A percentile compares a stretch with the other conserved stretches of the same genome.
Conservation (phyloP, 1,139 yeast species). For the Meyerozyma athensensis region DNA sequence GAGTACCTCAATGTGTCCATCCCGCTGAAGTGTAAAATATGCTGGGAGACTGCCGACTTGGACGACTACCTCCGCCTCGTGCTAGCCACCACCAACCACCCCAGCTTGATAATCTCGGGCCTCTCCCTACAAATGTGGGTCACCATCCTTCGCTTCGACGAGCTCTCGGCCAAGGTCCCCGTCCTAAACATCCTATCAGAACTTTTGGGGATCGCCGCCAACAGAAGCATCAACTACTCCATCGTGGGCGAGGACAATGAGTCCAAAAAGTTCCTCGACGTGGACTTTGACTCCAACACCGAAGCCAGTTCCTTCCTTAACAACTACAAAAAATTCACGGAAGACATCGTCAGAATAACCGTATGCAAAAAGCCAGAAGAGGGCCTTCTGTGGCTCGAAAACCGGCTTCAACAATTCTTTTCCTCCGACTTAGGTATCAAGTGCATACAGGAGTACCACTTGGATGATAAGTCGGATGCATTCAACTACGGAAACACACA, state of each 20-base stretch:
- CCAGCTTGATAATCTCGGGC: conserved; percentile 87
- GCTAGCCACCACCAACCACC: conserved; percentile 74
- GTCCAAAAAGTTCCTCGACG: conserved; percentile 61
- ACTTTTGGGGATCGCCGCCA: conserved; percentile 71
- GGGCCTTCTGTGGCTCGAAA: conserved; percentile 78
- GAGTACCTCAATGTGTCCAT: conserved; percentile 56
- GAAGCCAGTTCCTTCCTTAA: conserved; percentile 75
- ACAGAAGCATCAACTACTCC: conserved; percentile 70
- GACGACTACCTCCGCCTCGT: conserved; percentile 68
- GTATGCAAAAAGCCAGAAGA: conserved; percentile 83
- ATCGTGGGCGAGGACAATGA: conserved; percentile 62
- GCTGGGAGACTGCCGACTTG: conserved; percentile 52
- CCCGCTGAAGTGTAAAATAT: conserved; percentile 32
- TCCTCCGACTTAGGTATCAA: conserved; percentile 66
- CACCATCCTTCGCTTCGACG: conserved; percentile 77
- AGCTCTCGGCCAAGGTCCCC: conserved; percentile 49
- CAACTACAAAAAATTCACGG: conserved; percentile 78
- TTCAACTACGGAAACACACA: conserved; percentile 77
- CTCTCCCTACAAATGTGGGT: conserved; percentile 94
- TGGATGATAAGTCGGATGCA: conserved; percentile 64
- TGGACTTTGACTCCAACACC: conserved; percentile 85
- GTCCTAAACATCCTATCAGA: conserved; percentile 55
- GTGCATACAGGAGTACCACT: conserved; percentile 51
- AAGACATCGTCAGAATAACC: conserved; percentile 84
- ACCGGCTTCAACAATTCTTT: conserved; percentile 68